Percentiles rank a stretch among this genome's conserved stretches.
Conservation (phyloP, 805 yeast genomes). For the Jamesozyma piceae region DNA sequence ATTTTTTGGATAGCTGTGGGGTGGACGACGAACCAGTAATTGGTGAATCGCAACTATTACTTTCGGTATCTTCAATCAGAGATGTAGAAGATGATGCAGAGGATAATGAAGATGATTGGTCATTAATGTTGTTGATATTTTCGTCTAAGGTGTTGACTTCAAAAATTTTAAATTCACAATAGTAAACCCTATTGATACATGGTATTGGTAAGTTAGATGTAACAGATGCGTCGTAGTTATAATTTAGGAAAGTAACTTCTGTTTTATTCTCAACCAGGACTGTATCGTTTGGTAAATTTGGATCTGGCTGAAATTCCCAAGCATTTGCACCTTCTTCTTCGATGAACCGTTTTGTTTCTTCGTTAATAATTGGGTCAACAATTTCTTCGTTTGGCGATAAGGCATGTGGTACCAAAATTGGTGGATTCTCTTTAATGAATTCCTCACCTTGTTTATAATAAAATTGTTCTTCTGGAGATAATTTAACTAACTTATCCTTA, state of each 20-base stretch:
- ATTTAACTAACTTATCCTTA: constrained; percentile 50
- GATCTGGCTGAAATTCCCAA: constrained; percentile 68
- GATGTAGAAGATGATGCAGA: background rate
- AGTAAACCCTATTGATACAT: constrained; percentile 70
- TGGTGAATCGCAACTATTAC: background rate
- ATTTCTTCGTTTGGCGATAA: constrained; percentile 7
- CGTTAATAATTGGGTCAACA: constrained; percentile 29
- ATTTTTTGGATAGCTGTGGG: background rate
- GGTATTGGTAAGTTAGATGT: constrained; percentile 85
- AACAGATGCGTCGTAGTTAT: constrained; percentile 53
- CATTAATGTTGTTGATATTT: background rate
- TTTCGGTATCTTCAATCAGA: constrained; percentile 4
- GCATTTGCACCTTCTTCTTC: constrained; percentile 86
- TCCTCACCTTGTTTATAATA: constrained; percentile 35
- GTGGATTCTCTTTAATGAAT: constrained; percentile 32
- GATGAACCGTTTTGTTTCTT: constrained; percentile 37
- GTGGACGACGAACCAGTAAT: background rate
- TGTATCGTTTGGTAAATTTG: constrained; percentile 45
- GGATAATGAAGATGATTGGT: background rate
- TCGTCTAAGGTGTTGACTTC: constrained; percentile 38
- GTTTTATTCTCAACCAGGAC: constrained; percentile 55
- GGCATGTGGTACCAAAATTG: constrained; percentile 32
- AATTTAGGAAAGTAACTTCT: constrained; percentile 48
- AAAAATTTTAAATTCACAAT: constrained; percentile 80
- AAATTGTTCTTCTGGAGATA: constrained; percentile 38